A percentile compares a stretch with the other conserved stretches of the same genome.
phyloP scores from a whole-genome alignment of 371 early-diverging fungal genomes.

The Mortierella sp. region DNA sequence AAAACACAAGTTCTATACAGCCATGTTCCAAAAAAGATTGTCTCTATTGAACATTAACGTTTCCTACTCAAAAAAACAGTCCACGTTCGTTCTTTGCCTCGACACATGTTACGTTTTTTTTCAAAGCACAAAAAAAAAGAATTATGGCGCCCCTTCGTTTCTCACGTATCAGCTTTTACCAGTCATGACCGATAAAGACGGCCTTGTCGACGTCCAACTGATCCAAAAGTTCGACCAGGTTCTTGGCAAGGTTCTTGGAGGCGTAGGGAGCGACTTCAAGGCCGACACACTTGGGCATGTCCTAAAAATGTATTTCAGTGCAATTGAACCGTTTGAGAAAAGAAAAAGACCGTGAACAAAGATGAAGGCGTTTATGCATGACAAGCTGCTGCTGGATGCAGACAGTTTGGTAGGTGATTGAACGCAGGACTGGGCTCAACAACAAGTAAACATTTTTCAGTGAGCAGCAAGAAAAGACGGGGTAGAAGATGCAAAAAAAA shows the following conservation, averaged over 20 bases:
- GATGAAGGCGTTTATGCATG: no score
- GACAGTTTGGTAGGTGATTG: no score
- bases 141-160: not conserved
- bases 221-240: slow-evolving; percentile 26
- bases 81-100: no score
- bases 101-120: no score
- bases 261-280: slow-evolving; percentile 10
- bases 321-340: not conserved
- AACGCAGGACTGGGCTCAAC: no score
- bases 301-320: slow-evolving; percentile 1
- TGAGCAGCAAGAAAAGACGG: no score
- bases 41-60: no score
- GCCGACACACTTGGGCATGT: slow-evolving; percentile 19
- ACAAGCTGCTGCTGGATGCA: no score
- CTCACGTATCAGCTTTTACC: slow-evolving; percentile 2
- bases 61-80: no score
- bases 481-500: not conserved
- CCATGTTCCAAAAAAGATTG: no score
- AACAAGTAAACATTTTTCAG: no score
- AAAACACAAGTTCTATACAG: not conserved
- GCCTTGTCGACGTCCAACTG: slow-evolving; percentile 26
- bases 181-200: slow-evolving; percentile 33
- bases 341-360: not conserved
- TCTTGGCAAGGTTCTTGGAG: slow-evolving; percentile 12
- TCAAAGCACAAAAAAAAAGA: not conserved